phyloP scores from a whole-genome alignment of 2,329 filamentous ascomycete species.

The Fusarium sambucinum region DNA sequence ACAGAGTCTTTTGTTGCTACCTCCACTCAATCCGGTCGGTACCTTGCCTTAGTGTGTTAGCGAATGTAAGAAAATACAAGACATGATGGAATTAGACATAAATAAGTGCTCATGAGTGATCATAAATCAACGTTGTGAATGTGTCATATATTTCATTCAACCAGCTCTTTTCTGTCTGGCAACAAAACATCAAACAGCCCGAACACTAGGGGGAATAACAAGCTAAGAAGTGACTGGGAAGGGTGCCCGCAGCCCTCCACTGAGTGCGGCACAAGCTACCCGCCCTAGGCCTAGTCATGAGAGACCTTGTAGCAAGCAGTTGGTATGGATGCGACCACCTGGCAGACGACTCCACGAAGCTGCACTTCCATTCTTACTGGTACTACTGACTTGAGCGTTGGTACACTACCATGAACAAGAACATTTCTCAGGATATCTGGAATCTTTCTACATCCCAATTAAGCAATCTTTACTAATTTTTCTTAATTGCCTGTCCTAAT shows the following conservation, averaged over 20 bases:
- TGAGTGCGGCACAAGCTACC: conserved; percentile 16
- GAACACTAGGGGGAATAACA: conserved; percentile 11
- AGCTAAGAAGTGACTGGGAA: conserved; percentile 24
- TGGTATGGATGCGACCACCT: conserved; percentile 37
- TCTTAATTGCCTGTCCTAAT: conserved; percentile 11
- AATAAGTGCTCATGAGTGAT: neutral
- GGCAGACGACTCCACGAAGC: conserved; percentile 36
- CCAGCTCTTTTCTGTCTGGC: conserved; percentile 16
- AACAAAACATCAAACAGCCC: conserved; percentile 14
- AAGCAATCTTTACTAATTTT: neutral
- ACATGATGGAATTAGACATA: conserved; percentile 19
- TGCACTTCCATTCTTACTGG: conserved; percentile 26
- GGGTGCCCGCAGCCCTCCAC: conserved; percentile 5
- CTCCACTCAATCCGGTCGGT: conserved; percentile 22
- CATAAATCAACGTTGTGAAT: too few relatives aligned
- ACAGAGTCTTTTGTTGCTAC: conserved; percentile 16
- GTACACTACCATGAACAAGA: neutral
- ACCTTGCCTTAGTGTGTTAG: conserved; percentile 30
- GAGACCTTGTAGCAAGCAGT: conserved; percentile 9
- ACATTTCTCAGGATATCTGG: neutral
- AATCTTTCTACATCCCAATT: neutral
- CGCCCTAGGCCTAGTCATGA: conserved; percentile 16
- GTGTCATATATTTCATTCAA: neutral
- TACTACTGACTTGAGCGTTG: neutral
- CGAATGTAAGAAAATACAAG: neutral